Evolutionary conservation across 2,329 filamentous ascomycete genomes (phyloP).

Genomic region (Elsinoe batatas): DNA sequence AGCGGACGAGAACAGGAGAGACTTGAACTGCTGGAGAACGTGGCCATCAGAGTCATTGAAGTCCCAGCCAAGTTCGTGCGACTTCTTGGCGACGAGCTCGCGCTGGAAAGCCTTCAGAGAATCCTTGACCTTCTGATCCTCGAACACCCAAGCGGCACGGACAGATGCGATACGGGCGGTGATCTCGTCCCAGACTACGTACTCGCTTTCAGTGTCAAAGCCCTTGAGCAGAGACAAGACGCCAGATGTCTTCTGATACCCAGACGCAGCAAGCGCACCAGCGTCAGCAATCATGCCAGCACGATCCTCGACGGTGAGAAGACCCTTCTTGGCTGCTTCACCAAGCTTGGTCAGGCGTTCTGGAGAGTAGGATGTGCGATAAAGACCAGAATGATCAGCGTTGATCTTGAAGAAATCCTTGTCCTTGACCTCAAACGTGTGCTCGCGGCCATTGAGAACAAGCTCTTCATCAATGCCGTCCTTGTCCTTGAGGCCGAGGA

Average conservation of each 20-base stretch:
- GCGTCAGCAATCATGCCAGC: conserved; percentile 87
- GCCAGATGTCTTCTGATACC: conserved; percentile 88
- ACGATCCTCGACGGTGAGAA: conserved; percentile 79
- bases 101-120: conserved; percentile 77
- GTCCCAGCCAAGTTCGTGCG: conserved; percentile 79
- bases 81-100: conserved; percentile 65
- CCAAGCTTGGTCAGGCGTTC: conserved; percentile 81
- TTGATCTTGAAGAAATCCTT: conserved; percentile 94
- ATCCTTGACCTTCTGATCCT: conserved; percentile 62
- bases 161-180: conserved; percentile 68
- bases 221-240: conserved; percentile 76
- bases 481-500: conserved; percentile 75
- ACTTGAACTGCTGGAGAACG: conserved; percentile 90
- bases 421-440: conserved; percentile 64
- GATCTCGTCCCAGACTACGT: conserved; percentile 93
- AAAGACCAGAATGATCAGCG: conserved; percentile 85
- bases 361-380: conserved; percentile 78
- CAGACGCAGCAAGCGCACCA: conserved; percentile 76
- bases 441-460: conserved; percentile 63
- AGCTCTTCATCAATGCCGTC: conserved; percentile 70
- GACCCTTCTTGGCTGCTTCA: conserved; percentile 67
- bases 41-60: conserved; percentile 80
- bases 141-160: conserved; percentile 79
- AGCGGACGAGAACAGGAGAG: conserved; percentile 74
- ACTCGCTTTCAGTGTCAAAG: conserved; percentile 72